Evolutionary conservation across 371 early-diverging fungal species (phyloP).

Genomic region (Saksenaea vasiformis): DNA sequence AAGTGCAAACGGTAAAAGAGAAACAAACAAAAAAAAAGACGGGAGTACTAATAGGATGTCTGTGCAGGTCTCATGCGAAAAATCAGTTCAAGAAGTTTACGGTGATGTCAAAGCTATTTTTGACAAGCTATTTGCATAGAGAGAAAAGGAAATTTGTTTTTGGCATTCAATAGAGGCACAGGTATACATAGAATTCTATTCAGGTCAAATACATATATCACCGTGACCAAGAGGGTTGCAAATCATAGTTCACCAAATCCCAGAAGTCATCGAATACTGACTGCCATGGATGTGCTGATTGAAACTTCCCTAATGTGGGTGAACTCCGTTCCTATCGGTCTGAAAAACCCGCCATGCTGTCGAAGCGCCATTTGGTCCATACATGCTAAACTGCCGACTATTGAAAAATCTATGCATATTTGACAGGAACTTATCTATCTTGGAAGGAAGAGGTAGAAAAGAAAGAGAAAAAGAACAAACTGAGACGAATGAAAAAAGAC

Average conservation of each 20-base stretch:
- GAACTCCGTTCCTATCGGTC: neutral
- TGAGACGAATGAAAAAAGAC: neutral
- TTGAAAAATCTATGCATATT: neutral
- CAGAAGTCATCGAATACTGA: neutral
- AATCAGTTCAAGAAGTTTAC: conserved; percentile 56
- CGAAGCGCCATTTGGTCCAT: neutral
- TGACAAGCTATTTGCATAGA: conserved; percentile 24
- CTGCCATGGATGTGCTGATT: neutral
- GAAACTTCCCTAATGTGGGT: neutral
- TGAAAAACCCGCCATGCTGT: neutral
- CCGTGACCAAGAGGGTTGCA: no score
- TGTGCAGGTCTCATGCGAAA: conserved; percentile 48
- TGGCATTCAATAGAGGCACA: neutral
- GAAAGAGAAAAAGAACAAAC: neutral
- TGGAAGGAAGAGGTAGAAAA: no score
- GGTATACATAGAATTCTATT: neutral
- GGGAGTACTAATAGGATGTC: neutral
- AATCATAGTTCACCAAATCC: neutral
- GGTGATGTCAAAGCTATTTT: conserved; percentile 43
- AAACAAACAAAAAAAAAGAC: neutral
- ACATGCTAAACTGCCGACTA: neutral
- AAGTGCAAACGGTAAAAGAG: conserved; percentile 74
- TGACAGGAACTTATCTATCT: no score
- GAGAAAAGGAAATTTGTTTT: neutral
- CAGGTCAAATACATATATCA: neutral